Conservation (phyloP, 805 yeast genomes). For the Tetrapisispora phaffii region DNA sequence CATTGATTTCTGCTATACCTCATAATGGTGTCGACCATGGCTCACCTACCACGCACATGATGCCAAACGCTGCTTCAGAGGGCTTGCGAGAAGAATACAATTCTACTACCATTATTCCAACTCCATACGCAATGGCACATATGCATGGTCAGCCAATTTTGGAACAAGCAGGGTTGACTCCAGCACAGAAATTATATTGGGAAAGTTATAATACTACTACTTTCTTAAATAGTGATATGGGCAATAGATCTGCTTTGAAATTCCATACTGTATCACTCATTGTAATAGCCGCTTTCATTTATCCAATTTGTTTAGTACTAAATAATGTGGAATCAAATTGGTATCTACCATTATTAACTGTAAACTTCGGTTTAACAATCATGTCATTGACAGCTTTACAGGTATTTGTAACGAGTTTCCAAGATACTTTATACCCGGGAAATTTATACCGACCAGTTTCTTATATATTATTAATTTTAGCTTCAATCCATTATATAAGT, state of each 20-base stretch:
- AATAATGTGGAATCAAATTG: slow-evolving; percentile 49
- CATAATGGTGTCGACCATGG: slow-evolving; percentile 2
- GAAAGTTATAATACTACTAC: slow-evolving; percentile 67
- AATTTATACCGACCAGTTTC: slow-evolving; percentile 66
- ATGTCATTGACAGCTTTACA: slow-evolving; percentile 46
- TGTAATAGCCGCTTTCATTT: slow-evolving; percentile 41
- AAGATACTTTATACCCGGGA: slow-evolving; percentile 55
- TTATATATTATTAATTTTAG: slow-evolving; percentile 44
- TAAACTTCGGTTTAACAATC: slow-evolving; percentile 39
- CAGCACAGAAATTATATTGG: slow-evolving; percentile 74
- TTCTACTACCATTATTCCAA: slow-evolving; percentile 26
- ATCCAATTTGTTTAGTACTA: slow-evolving; percentile 60
- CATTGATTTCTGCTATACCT: neutral
- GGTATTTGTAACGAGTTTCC: slow-evolving; percentile 49
- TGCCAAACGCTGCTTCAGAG: neutral
- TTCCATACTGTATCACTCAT: slow-evolving; percentile 42
- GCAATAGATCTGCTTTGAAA: slow-evolving; percentile 42
- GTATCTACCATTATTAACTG: slow-evolving; percentile 46
- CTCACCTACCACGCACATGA: neutral
- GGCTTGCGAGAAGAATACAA: neutral
- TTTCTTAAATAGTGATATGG: slow-evolving; percentile 45
- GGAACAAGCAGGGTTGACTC: slow-evolving; percentile 45
- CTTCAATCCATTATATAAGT: slow-evolving; percentile 43
- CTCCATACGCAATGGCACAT: slow-evolving; percentile 38
- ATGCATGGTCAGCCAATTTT: slow-evolving; percentile 71